Percentiles rank a stretch among this genome's conserved stretches.
These are phyloP conservation scores for Oryza brachyantha DNA, from an alignment of 176 grass and related monocot genomes.

Conservation along the genomic window DNA sequence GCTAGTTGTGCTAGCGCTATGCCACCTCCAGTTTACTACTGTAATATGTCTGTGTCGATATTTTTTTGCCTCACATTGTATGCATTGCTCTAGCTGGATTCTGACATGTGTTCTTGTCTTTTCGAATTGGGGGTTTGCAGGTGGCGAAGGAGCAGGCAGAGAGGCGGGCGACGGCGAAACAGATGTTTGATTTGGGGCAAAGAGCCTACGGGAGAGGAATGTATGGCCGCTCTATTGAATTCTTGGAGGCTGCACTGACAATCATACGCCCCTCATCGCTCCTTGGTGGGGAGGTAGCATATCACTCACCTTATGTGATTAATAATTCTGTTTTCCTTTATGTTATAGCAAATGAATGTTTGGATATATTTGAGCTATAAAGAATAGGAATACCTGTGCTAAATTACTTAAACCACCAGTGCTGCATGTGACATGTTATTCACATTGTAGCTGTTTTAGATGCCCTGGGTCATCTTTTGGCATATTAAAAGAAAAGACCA, in stretches of 20 bases:
- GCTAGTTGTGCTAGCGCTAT: too few species aligned
- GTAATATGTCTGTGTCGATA: background rate
- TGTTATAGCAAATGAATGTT: background rate
- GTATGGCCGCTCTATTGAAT: conserved; percentile 88
- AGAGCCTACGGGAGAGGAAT: conserved; percentile 87
- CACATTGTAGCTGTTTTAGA: background rate
- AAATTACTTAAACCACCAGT: background rate
- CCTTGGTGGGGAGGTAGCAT: conserved; percentile 84
- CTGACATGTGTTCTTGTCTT: background rate
- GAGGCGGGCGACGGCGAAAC: conserved; percentile 65
- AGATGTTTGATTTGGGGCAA: conserved; percentile 95
- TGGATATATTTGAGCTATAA: background rate
- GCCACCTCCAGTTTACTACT: background rate
- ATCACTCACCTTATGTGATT: background rate
- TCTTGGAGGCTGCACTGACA: conserved; percentile 82
- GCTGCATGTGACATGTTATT: background rate
- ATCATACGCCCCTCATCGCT: conserved; percentile 73
- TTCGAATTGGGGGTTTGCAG: conserved; percentile 28
- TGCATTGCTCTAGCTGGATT: background rate
- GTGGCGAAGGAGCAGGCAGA: conserved; percentile 91
- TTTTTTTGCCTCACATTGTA: background rate
- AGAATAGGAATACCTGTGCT: background rate
- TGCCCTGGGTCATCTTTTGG: too few species aligned
- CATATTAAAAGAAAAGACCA: too few species aligned
- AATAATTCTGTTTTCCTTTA: background rate